phyloP scores from a whole-genome alignment of 2,329 filamentous ascomycete species.

The Neofusicoccum umdonicola region DNA sequence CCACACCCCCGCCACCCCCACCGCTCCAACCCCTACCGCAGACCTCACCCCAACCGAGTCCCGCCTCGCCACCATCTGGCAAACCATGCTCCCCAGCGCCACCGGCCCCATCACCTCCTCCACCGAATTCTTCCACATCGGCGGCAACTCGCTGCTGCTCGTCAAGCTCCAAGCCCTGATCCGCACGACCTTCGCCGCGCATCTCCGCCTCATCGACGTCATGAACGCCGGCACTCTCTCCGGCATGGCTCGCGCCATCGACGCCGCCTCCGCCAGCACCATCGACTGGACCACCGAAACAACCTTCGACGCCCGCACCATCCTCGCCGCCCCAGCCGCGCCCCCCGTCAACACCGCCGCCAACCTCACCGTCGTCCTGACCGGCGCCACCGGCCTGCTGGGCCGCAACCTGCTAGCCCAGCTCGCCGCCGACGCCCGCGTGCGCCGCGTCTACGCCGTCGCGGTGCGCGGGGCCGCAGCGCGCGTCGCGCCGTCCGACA shows the following conservation, averaged over 20 bases:
- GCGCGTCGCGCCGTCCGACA: not conserved
- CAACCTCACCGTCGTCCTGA: conserved; percentile 18
- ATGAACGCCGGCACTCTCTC: not conserved
- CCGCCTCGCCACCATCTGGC: conserved; percentile 4
- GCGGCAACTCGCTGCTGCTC: conserved; percentile 15
- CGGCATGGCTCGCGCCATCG: not conserved
- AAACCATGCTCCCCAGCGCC: not conserved
- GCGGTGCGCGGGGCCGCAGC: conserved; percentile 32
- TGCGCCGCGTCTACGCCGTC: conserved; percentile 42
- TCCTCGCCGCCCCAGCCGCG: not conserved
- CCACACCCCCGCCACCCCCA: not conserved
- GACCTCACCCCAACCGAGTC: not conserved
- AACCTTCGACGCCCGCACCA: too few species aligned
- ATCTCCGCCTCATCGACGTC: not conserved
- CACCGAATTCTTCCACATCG: conserved; percentile 12
- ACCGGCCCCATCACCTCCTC: not conserved
- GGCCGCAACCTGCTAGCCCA: conserved; percentile 19
- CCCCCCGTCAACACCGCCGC: not conserved
- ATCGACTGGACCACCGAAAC: conserved; percentile 4
- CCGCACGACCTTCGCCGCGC: not conserved
- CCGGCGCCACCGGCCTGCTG: conserved; percentile 22
- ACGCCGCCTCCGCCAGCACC: not conserved
- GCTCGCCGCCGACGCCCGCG: conserved; percentile 31
- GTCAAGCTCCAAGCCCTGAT: not conserved
- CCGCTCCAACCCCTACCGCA: not conserved